Percentiles rank a stretch among this genome's conserved stretches.
These are phyloP conservation scores for Podosphaera xanthii DNA, from an alignment of 2,329 filamentous ascomycete genomes.

Conservation along the genomic window DNA sequence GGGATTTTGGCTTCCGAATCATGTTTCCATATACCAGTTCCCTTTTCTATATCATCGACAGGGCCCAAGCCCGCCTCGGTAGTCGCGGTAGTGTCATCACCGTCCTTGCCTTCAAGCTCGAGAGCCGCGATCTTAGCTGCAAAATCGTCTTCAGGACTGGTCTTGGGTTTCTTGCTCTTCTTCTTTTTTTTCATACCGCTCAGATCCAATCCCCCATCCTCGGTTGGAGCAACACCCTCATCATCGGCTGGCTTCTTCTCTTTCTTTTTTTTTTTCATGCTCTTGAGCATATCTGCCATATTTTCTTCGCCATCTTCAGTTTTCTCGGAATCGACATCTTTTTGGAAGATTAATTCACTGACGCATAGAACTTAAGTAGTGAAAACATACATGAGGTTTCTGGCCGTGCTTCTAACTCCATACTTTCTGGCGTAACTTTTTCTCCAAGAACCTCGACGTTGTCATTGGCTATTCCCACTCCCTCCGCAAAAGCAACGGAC, in stretches of 20 bases:
- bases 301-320: conserved; percentile 20
- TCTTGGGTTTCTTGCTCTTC: conserved; percentile 17
- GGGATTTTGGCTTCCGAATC: conserved; percentile 31
- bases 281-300: conserved; percentile 43
- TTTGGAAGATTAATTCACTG: conserved; percentile 25
- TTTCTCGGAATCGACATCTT: conserved; percentile 10
- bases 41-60: conserved; percentile 17
- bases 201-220: conserved; percentile 25
- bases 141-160: conserved; percentile 16
- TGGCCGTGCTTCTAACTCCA: conserved; percentile 47
- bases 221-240: conserved; percentile 22
- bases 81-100: conserved; percentile 7
- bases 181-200: conserved; percentile 17
- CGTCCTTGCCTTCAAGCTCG: conserved; percentile 14
- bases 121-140: conserved; percentile 16
- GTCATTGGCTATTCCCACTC: conserved; percentile 66
- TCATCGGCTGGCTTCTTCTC: conserved; percentile 64
- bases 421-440: conserved; percentile 44
- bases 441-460: conserved; percentile 67
- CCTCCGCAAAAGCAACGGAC: conserved; percentile 82
- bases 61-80: conserved; percentile 3
- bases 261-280: conserved; percentile 72
- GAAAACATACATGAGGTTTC: conserved; percentile 47
- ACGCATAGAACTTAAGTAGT: conserved; percentile 28
- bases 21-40: conserved; percentile 18